Evolutionary conservation across 1,284 basidiomycete genomes (phyloP), one percentile per base, ranked within the genome.

Genomic region (Moesziomyces sp.): DNA sequence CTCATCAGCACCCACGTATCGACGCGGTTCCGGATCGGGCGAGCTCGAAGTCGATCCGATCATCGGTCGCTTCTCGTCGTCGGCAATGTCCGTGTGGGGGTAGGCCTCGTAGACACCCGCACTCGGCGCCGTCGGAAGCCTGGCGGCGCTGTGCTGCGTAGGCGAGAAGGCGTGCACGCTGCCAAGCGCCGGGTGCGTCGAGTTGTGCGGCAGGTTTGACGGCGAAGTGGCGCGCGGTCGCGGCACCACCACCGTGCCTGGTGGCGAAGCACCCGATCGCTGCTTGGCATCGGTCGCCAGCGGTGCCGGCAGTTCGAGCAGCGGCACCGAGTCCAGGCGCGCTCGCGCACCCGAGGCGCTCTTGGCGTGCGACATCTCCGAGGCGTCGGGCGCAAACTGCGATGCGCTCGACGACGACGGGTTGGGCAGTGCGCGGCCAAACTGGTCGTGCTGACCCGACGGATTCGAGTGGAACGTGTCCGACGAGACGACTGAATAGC

Each of bases 261-360:
- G 58, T 45, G 61, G 56, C 44, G 66, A 63, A 42, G 46, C 52
- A 26, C 65, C 65, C 7, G 59, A 42, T 43, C 76, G 74, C 26
- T 71, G 67, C 50, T 71, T 69, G 49, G 73, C 77, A 46, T 82
- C 77, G 0, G 80, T 73, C 23, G 78, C 82, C n/a, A 84, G 67
- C 34, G 82, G 79, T 18, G 80, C 82, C 13, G 82, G 82, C 30
- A 84, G 74, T 63, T 83, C 82, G 18, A 84, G 73, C 26, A 84
- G 64, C 23, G 82, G 81, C 28, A 83, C 81, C 13, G 79, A 59
- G 23, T 83, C 81, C 13, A 81, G 70, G 13, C 80, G 76, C 16
- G 74, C 72, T 14, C 80, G 70, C 8, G 75, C 76, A 35, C 73
- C 72, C 23, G 72, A 74, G 16, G 68, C 73, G 42, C 57, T 73